Base-by-base conservation (phyloP, 2,329 filamentous ascomycete species). In the Colletotrichum liaoningense region DNA sequence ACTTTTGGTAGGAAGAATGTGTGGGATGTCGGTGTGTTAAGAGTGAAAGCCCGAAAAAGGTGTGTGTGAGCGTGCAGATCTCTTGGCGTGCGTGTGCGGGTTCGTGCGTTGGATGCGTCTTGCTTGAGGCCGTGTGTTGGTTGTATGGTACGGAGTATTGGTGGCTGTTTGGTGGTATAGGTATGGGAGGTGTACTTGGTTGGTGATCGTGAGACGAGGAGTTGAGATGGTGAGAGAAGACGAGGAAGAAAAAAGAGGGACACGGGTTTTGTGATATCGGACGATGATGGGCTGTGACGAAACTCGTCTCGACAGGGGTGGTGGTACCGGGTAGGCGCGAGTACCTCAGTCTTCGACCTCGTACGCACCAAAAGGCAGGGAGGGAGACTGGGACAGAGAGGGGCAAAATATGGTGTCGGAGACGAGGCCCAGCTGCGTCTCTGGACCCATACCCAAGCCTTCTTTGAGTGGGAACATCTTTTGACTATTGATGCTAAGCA, bases 241-340 rank as follows among this genome's bases (percentile, higher is more conserved):
- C 26, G 59, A 12, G 46, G n/a, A 33, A 59, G 22, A 42, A 59
- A 26, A 67, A 55, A n/a, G 68, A 60, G 46, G 63, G 42, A 22
- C 58, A 55, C 35, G 54, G 54, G 35, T 57, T 57, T 49, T 57
- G 33, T 56, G 35, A 68, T 64, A 73, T 73, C 67, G 70, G 70
- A 73, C 67, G 70, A 70, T 62, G 56, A 73, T 70, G 70, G 60
- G 70, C 67, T 70, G 70, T 73, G 60, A 73, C 70, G 49, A 73
- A 73, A 73, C 67, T 65, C 70, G 70, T 70, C 67, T 73, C 60
- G 67, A 70, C 70, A 73, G 49, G 70, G 70, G 26, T 26, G 12
- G 28, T 33, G 22, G 28, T 12, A 14, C 14, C 14, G 5, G 33
- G 49, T 26, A 26, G 26, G 26, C 26, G 42, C 42, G 42, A 22